Percentiles rank a stretch among this genome's conserved stretches.
phyloP scores from a whole-genome alignment of 306 rosid species.

The Rosa multiflora region DNA sequence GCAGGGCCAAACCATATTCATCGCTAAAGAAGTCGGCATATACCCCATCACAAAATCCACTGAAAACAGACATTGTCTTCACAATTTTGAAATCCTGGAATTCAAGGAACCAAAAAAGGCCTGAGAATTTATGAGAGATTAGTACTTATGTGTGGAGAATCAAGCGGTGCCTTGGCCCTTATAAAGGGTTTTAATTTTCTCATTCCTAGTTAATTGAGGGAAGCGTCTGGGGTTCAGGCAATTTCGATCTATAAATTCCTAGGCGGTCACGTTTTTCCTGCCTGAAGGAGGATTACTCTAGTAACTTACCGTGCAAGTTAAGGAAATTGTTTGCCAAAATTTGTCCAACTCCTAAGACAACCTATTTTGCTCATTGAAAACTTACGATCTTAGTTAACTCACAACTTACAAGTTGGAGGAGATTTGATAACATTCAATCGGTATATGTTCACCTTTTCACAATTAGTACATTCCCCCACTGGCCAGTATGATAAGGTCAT shows the following conservation, averaged over 20 bases:
- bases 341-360: not conserved
- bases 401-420: too few species aligned
- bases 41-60: not conserved
- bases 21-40: slow-evolving; percentile 12
- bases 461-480: too few species aligned
- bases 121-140: not conserved
- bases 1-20: slow-evolving; percentile 7
- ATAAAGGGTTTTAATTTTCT: too few species aligned
- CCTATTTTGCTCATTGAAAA: not conserved
- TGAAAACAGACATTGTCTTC: slow-evolving; percentile 14
- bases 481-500: too few species aligned
- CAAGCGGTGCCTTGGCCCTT: not conserved
- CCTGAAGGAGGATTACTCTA: not conserved
- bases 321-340: not conserved
- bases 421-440: too few species aligned
- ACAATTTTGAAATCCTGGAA: not conserved
- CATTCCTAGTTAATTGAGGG: not conserved
- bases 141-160: not conserved
- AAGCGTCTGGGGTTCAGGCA: too few species aligned
- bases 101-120: not conserved
- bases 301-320: not conserved
- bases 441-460: too few species aligned
- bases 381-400: too few species aligned
- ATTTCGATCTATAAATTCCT: too few species aligned
- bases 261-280: not conserved